Base-by-base conservation (phyloP, 768 basidiomycete species). In the Leccinum incarnatum region DNA sequence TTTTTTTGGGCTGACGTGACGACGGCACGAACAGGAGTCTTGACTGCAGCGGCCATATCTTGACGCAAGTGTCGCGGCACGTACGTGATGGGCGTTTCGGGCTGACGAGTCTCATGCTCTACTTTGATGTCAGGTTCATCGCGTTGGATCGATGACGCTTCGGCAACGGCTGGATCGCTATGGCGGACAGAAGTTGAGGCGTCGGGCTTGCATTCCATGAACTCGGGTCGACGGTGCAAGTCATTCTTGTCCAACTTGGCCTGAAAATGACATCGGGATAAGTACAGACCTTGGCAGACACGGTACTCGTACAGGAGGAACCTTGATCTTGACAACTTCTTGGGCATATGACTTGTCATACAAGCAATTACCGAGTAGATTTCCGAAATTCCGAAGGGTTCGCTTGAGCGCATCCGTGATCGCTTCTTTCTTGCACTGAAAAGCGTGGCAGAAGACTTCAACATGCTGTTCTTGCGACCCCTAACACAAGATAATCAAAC, bases 401-500 rank as follows among this genome's bases (percentile, higher is more conserved):
- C 96, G 87, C 74, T 99, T 99, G 55, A 96, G 76, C 0, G 82
- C 96, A 65, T 99, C 97, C 0, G 97, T 99, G 0, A 98, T 88
- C 2, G 97, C 95, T 71, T 98, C 97, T 66, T 99, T 99, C 81
- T 98, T 98, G 70, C 92, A 94, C 97, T 99, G 27, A 15, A 14
- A 25, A 36, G 15, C 5, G 25, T n/a, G 8, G 1, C 2, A 3
- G 51, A n/a, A 60, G 37, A 48, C 49, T 30, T 64, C 45, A 45
- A 52, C n/a, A 54, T 56, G 32, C 11, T 40, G 29, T 19, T 56
- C 40, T 56, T 51, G 29, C 27, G 47, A 52, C 49, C 5, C 30
- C 25, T 19, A 25, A n/a, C 19, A 21, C 9, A 36, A 37, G 14
- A 17, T 37, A 37, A 37, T 8, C 7, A 57, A 56, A 53, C 46